Evolutionary conservation across 257 asterid genomes (phyloP).

Genomic region (Rhazya stricta): DNA sequence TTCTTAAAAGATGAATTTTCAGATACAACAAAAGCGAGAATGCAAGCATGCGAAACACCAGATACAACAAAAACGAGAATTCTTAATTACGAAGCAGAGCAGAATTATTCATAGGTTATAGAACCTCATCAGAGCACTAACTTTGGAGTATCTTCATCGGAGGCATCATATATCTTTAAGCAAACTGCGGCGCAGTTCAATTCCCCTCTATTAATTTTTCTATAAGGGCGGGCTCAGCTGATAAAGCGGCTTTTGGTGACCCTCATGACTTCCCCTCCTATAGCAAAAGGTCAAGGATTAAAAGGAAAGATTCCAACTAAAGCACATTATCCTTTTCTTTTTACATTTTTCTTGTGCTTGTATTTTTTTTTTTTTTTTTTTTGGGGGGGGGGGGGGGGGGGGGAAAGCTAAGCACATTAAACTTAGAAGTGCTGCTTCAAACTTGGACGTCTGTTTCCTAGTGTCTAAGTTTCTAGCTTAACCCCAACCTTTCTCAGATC

Average conservation of each 20-base stretch:
- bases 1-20: not conserved
- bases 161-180: not conserved
- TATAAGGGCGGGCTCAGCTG: no score
- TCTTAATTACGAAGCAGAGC: not conserved
- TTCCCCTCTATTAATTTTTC: not conserved
- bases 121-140: not conserved
- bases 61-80: not conserved
- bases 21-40: not conserved
- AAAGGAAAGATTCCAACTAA: not conserved
- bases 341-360: no score
- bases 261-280: not conserved
- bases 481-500: not conserved
- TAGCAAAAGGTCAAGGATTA: not conserved
- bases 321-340: no score
- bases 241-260: not conserved
- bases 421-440: not conserved
- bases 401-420: not conserved
- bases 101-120: not conserved
- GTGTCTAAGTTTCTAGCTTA: not conserved
- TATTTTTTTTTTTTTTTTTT: not conserved
- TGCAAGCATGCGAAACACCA: not conserved
- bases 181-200: no score
- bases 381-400: not conserved
- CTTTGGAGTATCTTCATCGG: not conserved
- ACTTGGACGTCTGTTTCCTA: not conserved